A percentile compares a stretch with the other conserved stretches of the same genome.
phyloP scores from a whole-genome alignment of 2,329 filamentous ascomycete genomes.

The Talaromyces rugulosus region DNA sequence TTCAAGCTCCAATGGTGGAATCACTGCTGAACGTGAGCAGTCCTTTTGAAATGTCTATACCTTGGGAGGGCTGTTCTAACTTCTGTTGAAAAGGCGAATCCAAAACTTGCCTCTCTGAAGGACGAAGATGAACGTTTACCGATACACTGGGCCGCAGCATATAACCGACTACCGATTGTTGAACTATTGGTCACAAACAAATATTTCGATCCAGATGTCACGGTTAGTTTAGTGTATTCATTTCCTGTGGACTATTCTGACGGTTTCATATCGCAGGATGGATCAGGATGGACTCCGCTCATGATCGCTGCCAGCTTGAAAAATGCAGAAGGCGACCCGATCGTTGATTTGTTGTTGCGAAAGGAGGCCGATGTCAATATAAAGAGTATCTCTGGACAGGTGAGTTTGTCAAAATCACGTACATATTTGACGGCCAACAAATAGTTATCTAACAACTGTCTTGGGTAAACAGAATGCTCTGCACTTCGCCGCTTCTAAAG shows the following conservation, averaged over 20 bases:
- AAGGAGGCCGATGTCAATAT: constrained; percentile 46
- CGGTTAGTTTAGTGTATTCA: constrained; percentile 45
- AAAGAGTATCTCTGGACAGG: constrained; percentile 41
- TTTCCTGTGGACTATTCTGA: background rate
- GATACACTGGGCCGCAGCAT: constrained; percentile 89
- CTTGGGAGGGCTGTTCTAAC: constrained; percentile 1
- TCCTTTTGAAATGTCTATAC: constrained; percentile 2
- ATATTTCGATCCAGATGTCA: constrained; percentile 77
- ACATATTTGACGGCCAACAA: background rate
- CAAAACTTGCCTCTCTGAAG: constrained; percentile 66
- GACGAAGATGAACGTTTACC: constrained; percentile 88
- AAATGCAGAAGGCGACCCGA: constrained; percentile 41
- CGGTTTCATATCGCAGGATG: constrained; percentile 30
- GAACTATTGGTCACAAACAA: constrained; percentile 65
- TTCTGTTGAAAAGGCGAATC: constrained; percentile 58
- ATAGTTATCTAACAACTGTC: background rate
- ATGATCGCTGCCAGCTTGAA: constrained; percentile 48
- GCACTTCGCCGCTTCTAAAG: constrained; percentile 88
- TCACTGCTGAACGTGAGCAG: constrained; percentile 63
- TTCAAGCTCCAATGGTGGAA: constrained; percentile 64
- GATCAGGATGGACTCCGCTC: constrained; percentile 47
- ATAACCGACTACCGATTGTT: constrained; percentile 72
- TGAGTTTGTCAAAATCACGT: constrained; percentile 14
- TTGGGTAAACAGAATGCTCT: constrained; percentile 65
- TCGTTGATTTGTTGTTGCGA: constrained; percentile 42